phyloP scores from a whole-genome alignment of 2,329 filamentous ascomycete genomes.

The Beauveria rudraprayagi region DNA sequence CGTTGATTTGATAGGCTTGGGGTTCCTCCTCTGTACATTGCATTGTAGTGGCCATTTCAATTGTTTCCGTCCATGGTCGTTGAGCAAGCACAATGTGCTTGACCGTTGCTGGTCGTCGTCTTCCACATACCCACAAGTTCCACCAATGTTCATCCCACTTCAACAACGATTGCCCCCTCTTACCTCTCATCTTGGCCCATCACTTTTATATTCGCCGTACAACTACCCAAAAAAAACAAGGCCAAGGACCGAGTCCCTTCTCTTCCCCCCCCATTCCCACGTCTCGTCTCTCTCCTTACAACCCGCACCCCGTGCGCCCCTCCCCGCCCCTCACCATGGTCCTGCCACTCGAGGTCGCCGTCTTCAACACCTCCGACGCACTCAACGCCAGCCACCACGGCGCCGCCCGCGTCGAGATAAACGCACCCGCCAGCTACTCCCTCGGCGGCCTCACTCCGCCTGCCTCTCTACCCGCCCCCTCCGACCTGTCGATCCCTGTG shows the following conservation, averaged over 20 bases:
- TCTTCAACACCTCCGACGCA: slow-evolving; percentile 40
- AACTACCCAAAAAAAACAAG: not conserved
- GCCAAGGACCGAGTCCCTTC: not conserved
- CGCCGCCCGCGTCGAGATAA: slow-evolving; percentile 46
- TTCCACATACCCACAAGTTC: no score
- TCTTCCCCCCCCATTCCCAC: no score
- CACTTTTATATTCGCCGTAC: not conserved
- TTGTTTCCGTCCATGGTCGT: no score
- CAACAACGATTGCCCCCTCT: not conserved
- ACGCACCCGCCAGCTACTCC: slow-evolving; percentile 41
- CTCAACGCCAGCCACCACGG: slow-evolving; percentile 32
- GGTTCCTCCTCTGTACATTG: no score
- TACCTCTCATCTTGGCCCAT: not conserved
- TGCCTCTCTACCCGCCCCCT: slow-evolving; percentile 25
- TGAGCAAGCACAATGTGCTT: no score
- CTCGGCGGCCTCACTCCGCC: slow-evolving; percentile 45
- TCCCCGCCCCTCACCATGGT: not conserved
- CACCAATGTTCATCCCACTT: no score
- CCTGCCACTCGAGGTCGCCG: slow-evolving; percentile 42
- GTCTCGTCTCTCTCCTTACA: not conserved
- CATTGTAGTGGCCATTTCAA: no score
- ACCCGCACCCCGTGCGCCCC: not conserved
- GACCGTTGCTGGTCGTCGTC: no score
- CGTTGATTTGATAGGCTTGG: no score
- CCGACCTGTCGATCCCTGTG: slow-evolving; percentile 26